Conservation (phyloP, 169 alveolate species). For the Babesia ovis region DNA sequence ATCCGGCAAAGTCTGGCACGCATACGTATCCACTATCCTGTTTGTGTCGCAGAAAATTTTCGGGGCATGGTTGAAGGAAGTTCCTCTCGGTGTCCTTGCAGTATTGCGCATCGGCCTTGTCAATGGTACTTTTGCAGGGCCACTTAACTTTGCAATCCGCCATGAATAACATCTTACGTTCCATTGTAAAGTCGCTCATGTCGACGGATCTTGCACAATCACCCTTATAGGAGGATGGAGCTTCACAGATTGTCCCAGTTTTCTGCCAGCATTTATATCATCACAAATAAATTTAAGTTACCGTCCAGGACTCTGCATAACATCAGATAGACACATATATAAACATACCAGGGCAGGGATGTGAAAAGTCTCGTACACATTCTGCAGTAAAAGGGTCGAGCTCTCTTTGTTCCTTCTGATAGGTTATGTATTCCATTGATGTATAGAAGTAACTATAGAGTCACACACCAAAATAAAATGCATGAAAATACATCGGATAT, state of each 20-base stretch:
- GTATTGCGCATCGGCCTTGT: conserved; percentile 17
- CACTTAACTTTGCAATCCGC: conserved; percentile 25
- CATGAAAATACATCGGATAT: not conserved
- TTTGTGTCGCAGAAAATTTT: conserved; percentile 45
- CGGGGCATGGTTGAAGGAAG: conserved; percentile 63
- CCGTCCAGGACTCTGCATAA: conserved; percentile 56
- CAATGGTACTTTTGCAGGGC: conserved; percentile 30
- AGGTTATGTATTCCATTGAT: not conserved
- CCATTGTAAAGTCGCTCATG: conserved; percentile 31
- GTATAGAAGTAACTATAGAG: not conserved
- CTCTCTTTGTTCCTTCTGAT: conserved; percentile 30
- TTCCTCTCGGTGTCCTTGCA: conserved; percentile 31
- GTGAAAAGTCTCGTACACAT: conserved; percentile 57
- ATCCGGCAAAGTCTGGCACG: conserved; percentile 44
- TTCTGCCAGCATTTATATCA: conserved; percentile 9
- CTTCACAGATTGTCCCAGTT: conserved; percentile 44
- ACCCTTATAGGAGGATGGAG: conserved; percentile 66
- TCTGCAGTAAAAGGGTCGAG: conserved; percentile 35
- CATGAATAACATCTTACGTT: conserved; percentile 39
- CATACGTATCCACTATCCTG: conserved; percentile 23
- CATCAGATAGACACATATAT: not conserved
- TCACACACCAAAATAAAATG: not conserved
- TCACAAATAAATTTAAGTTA: not conserved
- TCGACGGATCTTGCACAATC: conserved; percentile 44
- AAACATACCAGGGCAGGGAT: conserved; percentile 53